Evolutionary conservation across 2,329 filamentous ascomycete genomes (phyloP).

Genomic region (Fusarium sp.): DNA sequence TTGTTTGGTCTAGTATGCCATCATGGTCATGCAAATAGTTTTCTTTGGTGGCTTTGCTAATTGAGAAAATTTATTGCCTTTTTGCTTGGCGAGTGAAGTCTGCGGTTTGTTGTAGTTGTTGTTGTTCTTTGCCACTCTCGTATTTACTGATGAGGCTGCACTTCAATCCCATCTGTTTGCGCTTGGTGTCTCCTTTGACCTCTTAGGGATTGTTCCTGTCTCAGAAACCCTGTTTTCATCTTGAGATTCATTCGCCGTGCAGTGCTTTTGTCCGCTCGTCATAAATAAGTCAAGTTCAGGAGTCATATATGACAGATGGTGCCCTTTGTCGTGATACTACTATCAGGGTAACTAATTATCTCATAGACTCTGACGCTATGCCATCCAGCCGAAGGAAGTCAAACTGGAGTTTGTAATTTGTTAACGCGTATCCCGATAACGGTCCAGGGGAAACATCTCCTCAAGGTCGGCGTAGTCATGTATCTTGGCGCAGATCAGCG

Average conservation of each 20-base stretch:
- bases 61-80: neutral
- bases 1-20: neutral
- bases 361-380: too few species aligned
- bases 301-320: too few species aligned
- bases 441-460: slow-evolving; percentile 8
- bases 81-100: neutral
- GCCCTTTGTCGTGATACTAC: too few species aligned
- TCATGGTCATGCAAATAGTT: neutral
- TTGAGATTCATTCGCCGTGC: too few species aligned
- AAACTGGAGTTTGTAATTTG: too few species aligned
- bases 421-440: neutral
- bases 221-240: too few species aligned
- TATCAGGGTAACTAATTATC: too few species aligned
- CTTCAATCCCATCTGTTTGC: neutral
- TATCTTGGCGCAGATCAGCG: slow-evolving; percentile 1
- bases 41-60: neutral
- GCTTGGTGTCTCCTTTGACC: neutral
- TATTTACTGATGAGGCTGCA: neutral
- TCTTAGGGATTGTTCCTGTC: too few species aligned
- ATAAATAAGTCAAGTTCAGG: too few species aligned
- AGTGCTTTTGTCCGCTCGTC: too few species aligned
- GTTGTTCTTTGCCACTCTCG: neutral
- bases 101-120: neutral
- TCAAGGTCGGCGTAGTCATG: neutral
- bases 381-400: too few species aligned